phyloP scores from a whole-genome alignment of 1,139 yeast species.

The Yueomyces sp. region DNA sequence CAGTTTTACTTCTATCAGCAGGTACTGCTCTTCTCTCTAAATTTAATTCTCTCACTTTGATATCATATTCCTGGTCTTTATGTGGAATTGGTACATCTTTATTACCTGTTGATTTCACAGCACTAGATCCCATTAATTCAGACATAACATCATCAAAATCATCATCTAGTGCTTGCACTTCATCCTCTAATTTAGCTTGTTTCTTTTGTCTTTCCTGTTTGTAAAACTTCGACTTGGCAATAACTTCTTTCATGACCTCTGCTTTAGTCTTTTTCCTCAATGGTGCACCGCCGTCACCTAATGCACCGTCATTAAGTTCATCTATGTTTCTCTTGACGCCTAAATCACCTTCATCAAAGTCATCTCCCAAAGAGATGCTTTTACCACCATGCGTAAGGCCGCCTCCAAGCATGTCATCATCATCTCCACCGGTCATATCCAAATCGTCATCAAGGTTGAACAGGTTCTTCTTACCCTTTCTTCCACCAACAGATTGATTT shows the following conservation, averaged over 20 bases:
- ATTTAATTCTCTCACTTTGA: constrained; percentile 62
- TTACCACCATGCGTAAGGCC: constrained; percentile 16
- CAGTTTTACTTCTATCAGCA: constrained; percentile 91
- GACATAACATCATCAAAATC: constrained; percentile 68
- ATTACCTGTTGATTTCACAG: constrained; percentile 5
- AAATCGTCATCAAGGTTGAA: constrained; percentile 72
- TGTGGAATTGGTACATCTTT: constrained; percentile 9
- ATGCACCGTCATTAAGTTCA: constrained; percentile 11
- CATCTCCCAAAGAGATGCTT: constrained; percentile 34
- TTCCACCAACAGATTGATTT: constrained; percentile 25
- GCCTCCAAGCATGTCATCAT: constrained; percentile 32
- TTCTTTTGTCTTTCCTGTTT: constrained; percentile 79
- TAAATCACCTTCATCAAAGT: constrained; percentile 33
- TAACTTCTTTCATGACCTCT: constrained; percentile 93
- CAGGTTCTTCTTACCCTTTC: constrained; percentile 27
- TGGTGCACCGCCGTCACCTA: constrained; percentile 31
- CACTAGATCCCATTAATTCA: constrained; percentile 32
- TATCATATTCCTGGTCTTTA: constrained; percentile 43
- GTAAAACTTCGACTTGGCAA: constrained; percentile 85
- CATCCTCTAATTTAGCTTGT: constrained; percentile 56
- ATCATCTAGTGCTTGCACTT: constrained; percentile 65
- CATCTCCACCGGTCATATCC: constrained; percentile 27
- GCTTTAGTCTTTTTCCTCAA: constrained; percentile 71
- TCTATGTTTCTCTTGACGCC: constrained; percentile 27
- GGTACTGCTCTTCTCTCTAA: constrained; percentile 87